A percentile compares a stretch with the other conserved stretches of the same genome.
These are phyloP conservation scores for Mycena venus DNA, from an alignment of 768 basidiomycete genomes.

Conservation along the genomic window DNA sequence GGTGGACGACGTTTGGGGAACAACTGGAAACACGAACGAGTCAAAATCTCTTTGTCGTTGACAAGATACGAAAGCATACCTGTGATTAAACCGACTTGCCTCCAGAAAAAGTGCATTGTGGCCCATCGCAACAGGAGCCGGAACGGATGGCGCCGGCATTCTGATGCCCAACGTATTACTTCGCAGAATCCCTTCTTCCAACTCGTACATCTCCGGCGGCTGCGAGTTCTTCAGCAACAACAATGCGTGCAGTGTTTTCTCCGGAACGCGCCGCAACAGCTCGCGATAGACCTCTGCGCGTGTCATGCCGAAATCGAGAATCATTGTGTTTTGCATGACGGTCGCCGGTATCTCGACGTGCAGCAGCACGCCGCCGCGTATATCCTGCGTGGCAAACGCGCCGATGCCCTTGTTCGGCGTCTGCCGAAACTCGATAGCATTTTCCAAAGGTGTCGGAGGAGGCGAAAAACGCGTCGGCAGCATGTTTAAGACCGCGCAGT, in stretches of 20 bases:
- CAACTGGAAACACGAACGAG: conserved; percentile 12
- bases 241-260: conserved; percentile 1
- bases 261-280: conserved; percentile 22
- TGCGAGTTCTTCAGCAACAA: conserved; percentile 25
- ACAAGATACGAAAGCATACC: conserved; percentile 4
- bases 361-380: conserved; percentile 19
- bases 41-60: not conserved
- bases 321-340: conserved; percentile 27
- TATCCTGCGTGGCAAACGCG: conserved; percentile 17
- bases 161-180: conserved; percentile 22
- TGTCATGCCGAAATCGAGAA: conserved; percentile 24
- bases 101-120: conserved; percentile 28
- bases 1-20: conserved; percentile 26
- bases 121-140: conserved; percentile 22
- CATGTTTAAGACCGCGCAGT: conserved; percentile 13
- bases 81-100: conserved; percentile 31
- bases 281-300: conserved; percentile 25
- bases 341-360: conserved; percentile 28
- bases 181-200: conserved; percentile 28
- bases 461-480: conserved; percentile 21
- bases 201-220: conserved; percentile 6
- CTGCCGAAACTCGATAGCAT: conserved; percentile 27
- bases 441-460: not conserved
- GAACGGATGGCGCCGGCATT: conserved; percentile 7
- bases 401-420: conserved; percentile 11